Evolutionary conservation across 2,329 filamentous ascomycete genomes (phyloP), one percentile per base, ranked within the genome.

Genomic region (Lachnellula cervina): DNA sequence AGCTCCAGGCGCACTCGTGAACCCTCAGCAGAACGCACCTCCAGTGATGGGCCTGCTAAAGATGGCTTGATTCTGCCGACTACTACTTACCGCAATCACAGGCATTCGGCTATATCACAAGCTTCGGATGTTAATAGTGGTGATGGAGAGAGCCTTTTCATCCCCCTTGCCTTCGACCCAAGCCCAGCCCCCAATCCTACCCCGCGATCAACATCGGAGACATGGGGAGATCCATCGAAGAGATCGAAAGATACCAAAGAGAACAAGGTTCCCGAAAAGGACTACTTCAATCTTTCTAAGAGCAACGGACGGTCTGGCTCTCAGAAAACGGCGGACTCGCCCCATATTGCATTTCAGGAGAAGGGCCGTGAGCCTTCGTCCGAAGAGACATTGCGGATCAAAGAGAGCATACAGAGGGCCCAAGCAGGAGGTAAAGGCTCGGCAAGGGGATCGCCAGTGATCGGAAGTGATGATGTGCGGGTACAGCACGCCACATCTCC

Each of bases 271-370:
- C 51, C 62, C n/a, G 67, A 71, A 23, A 80, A 77, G 59, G 85
- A 88, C 61, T 87, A 87, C 62, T 87, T 86, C 66, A 74, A 70
- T 50, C 65, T 73, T 5, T 59, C 73, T 35, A 79, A 77, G 67
- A 67, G 72, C n/a, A 63, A 70, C 21, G 57, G 68, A 2, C 62
- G 72, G 16, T 42, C 44, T 14, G 9, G n/a, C 21, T 17, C 49
- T 16, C 77, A 81, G 51, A 78, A 73, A 62, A 21, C 23, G 5
- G 44, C 23, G 23, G 44, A 46, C 13, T 91, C 89, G 16, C 90
- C 91, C n/a, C 91, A 96, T 67, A 96, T 96, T 65, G 88, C 90
- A 21, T 95, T 91, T 69, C 90, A 96, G 70, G 90, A 96, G 66
- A 94, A 92, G 71, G 83, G 83, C 2, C 82, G 88, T 45, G 79